Conservation (phyloP, 257 asterid genomes). For the Petunia secreta region DNA sequence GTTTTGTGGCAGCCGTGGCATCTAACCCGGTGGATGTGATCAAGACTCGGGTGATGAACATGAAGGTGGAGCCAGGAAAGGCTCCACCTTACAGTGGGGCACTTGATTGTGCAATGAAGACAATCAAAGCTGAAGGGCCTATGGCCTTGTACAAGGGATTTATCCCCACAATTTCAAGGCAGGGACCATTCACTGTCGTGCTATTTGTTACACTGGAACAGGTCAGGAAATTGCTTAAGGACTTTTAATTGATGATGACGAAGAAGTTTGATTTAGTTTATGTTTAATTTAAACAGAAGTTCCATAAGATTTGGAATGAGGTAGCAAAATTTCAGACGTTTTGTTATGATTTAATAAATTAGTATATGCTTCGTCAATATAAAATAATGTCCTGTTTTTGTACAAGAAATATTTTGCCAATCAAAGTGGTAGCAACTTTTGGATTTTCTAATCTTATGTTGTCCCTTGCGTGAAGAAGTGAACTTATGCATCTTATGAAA, state of each 20-base stretch:
- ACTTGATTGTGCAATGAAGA: slow-evolving; percentile 80
- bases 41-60: slow-evolving; percentile 88
- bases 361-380: not conserved
- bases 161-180: slow-evolving; percentile 85
- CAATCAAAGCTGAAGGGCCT: slow-evolving; percentile 78
- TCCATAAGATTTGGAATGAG: not conserved
- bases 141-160: slow-evolving; percentile 86
- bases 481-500: too few species aligned
- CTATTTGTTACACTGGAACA: slow-evolving; percentile 90
- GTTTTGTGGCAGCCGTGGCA: slow-evolving; percentile 86
- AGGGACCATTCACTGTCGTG: slow-evolving; percentile 86
- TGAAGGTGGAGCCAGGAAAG: slow-evolving; percentile 75
- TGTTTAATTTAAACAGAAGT: not conserved
- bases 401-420: not conserved
- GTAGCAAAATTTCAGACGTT: not conserved
- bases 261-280: slow-evolving; percentile 32
- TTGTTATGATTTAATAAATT: not conserved
- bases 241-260: slow-evolving; percentile 48
- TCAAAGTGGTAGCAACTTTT: not conserved
- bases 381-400: not conserved
- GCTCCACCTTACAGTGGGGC: slow-evolving; percentile 79
- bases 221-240: slow-evolving; percentile 81
- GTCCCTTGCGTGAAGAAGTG: too few species aligned
- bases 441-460: not conserved
- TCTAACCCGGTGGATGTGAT: slow-evolving; percentile 92